Base-by-base conservation (phyloP, 805 yeast species). In the Priceomyces melissophilus region DNA sequence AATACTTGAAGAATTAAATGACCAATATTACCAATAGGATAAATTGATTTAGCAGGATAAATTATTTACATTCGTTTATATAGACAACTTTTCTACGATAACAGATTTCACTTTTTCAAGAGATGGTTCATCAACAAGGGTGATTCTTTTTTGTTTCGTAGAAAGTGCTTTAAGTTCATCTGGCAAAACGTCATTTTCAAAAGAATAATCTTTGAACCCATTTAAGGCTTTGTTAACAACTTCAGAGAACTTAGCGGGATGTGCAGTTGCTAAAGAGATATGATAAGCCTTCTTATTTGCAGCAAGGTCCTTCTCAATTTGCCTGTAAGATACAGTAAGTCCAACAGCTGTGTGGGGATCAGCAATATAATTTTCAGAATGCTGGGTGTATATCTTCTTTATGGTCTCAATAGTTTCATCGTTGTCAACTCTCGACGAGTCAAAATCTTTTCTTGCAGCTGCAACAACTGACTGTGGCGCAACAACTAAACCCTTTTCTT, bases 311-410 rank as follows among this genome's bases (percentile, higher is more conserved):
- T 64, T 57, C 11, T 69, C 71, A 39, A 84, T 76, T 56, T 78
- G 73, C 50, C 82, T 74, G 50, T 83, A 75, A 31, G 93, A 71
- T 14, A 95, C 84, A 44, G 84, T 77, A 35, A 93, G 84, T 58
- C 98, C 99, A 41, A 93, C 96, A 30, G 99, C 89, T 32, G 96
- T 78, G 65, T 93, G 99, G 34, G 99, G 99, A 62, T 93, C 99
- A 51, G 90, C 71, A 35, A 93, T 85, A 65, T 93, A 93, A 42
- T 80, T 75, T 40, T 76, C 75, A 40, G 78, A 71, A 43, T 73
- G 69, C 28, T 81, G 69, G 35, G 71, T 63, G 67, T 89, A 93
- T 11, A 81, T 74, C 32, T 72, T 58, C 60, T 79, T 84, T 61
- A 93, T 93, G 30, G 97, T 86, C 11, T 67, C 73, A n/a, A 79